A percentile compares a stretch with the other conserved stretches of the same genome.
phyloP scores from a whole-genome alignment of 2,329 filamentous ascomycete species.

The Aphanocladium album region DNA sequence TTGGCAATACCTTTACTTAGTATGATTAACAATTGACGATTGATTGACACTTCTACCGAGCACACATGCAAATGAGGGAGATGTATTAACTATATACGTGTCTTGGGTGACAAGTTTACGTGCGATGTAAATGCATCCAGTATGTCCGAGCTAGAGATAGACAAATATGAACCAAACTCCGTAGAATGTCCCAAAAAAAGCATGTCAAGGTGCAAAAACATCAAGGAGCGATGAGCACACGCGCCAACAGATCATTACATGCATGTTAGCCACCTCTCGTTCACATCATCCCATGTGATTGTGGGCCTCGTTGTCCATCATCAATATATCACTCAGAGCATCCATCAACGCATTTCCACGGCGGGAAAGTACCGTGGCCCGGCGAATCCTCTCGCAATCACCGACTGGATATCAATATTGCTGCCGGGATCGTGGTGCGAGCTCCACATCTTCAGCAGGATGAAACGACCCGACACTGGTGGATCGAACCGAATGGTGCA shows the following conservation, averaged over 20 bases:
- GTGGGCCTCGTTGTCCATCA: background rate
- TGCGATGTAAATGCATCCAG: background rate
- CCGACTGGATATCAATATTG: slow-evolving; percentile 87
- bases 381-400: slow-evolving; percentile 77
- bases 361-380: slow-evolving; percentile 81
- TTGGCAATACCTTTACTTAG: background rate
- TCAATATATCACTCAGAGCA: too few relatives aligned
- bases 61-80: background rate
- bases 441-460: slow-evolving; percentile 88
- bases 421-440: slow-evolving; percentile 57
- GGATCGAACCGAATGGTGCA: slow-evolving; percentile 84
- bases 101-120: background rate
- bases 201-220: background rate
- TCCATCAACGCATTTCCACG: slow-evolving; percentile 50
- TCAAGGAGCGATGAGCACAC: background rate
- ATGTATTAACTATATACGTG: background rate
- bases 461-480: slow-evolving; percentile 73
- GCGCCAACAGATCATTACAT: background rate
- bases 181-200: background rate
- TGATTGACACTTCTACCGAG: background rate
- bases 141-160: background rate
- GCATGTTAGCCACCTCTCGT: background rate
- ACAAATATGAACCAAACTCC: background rate
- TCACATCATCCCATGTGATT: background rate
- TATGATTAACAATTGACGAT: background rate